Base-by-base conservation (phyloP, 2,329 filamentous ascomycete genomes). In the Beauveria scarabaeidicola region DNA sequence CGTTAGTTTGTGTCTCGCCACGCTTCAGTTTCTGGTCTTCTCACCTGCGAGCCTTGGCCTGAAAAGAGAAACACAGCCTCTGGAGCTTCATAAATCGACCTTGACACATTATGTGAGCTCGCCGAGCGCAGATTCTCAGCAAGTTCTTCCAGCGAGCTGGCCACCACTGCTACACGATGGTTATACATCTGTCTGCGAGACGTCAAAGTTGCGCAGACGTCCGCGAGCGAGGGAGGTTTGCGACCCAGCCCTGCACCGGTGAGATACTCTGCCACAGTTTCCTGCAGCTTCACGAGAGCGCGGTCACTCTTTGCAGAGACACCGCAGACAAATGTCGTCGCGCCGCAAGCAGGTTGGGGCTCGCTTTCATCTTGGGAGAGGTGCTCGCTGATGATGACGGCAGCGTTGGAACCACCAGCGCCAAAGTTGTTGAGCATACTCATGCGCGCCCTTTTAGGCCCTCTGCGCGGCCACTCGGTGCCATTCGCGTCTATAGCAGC, bases 391-490 rank as follows among this genome's bases (percentile, higher is more conserved):
- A 69, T 41, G 36, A 70, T 43, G 1, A 70, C 36, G 0, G 62
- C 62, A 5, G 65, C 64, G 62, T 66, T 70, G n/a, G 62, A 64
- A 1, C 67, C 67, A 3, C 63, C 65, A 1, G 71, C 70, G 36
- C 72, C 70, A 52, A 71, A 74, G 59, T 69, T 74, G 62, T 73
- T 73, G 13, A 74, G 50, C 17, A 69, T 47, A 15, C 44, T 25
- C 44, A 47, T 47, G 58, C 1, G 69, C 69, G 11, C 65, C 60
- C 15, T 68, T 63, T 3, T 65, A 58, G 51, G 29, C 1, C 32
- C 19, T 13, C 5, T 48, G 29, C 29, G 48, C 11, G 48, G 52
- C 52, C 52, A 56, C 19, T 60, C 58, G 19, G 44, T 21, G 23
- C 44, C 48, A 46, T 50, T 47, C n/a, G 57, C 52, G 11, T 40